Conservation (phyloP, 192 early-diverging fungal species). For the Backusella macrospora region DNA sequence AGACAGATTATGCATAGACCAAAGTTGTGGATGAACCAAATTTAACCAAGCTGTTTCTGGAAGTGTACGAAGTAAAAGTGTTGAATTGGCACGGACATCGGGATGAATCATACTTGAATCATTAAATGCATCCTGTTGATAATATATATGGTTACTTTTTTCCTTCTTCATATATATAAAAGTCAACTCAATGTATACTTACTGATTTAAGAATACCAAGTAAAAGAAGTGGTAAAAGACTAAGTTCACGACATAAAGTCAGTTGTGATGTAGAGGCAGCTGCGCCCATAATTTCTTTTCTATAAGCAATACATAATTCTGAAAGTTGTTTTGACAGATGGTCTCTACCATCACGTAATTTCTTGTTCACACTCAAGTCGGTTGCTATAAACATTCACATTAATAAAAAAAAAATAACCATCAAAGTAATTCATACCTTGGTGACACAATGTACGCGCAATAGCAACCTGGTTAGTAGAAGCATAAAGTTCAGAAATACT, state of each 20-base stretch:
- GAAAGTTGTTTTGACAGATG: constrained; percentile 65
- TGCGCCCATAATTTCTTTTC: constrained; percentile 62
- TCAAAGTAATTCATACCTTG: constrained; percentile 15
- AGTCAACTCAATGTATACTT: constrained; percentile 11
- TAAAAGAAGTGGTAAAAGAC: constrained; percentile 71
- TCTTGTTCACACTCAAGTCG: constrained; percentile 73
- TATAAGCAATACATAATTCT: constrained; percentile 77
- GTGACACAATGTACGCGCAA: constrained; percentile 52
- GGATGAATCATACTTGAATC: constrained; percentile 46
- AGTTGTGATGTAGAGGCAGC: constrained; percentile 68
- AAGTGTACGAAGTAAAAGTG: constrained; percentile 66
- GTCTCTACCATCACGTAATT: constrained; percentile 82
- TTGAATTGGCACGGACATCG: constrained; percentile 66
- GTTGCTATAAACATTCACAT: constrained; percentile 50
- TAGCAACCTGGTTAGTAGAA: constrained; percentile 58
- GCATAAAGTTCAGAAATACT: constrained; percentile 57
- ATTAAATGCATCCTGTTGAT: constrained; percentile 21
- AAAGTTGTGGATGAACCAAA: constrained; percentile 67
- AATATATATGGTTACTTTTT: constrained; percentile 2
- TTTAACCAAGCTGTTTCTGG: constrained; percentile 62
- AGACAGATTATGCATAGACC: constrained; percentile 69
- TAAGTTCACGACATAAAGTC: constrained; percentile 71
- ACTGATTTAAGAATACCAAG: constrained; percentile 76
- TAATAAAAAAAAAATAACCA: not conserved
- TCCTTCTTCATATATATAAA: not conserved